Evolutionary conservation across 352 stramenopile species (phyloP).

Genomic region (Discostella stelligera): DNA sequence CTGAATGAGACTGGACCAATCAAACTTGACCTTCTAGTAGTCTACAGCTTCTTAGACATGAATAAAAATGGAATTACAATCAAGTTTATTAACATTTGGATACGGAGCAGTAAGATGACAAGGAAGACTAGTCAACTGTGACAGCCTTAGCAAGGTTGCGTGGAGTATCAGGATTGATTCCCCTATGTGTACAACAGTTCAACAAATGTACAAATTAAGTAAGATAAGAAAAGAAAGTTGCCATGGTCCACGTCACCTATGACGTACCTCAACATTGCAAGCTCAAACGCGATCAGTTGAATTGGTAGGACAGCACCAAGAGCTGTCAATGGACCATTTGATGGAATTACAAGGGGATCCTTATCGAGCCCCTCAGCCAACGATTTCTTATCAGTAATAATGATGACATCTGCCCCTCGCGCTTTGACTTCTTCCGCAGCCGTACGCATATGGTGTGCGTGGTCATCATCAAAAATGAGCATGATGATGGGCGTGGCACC

Average conservation of each 20-base stretch:
- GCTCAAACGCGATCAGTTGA: slow-evolving; percentile 95
- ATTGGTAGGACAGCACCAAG: slow-evolving; percentile 92
- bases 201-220: slow-evolving; percentile 6
- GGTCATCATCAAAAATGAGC: slow-evolving; percentile 87
- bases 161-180: slow-evolving; percentile 95
- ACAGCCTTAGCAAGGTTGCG: slow-evolving; percentile 97
- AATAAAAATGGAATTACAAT: background rate
- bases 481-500: slow-evolving; percentile 92
- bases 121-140: slow-evolving; percentile 90
- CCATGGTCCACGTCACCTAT: background rate
- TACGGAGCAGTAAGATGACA: background rate
- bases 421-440: slow-evolving; percentile 93
- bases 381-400: slow-evolving; percentile 94
- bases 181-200: slow-evolving; percentile 40
- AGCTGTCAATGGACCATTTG: slow-evolving; percentile 92
- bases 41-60: background rate
- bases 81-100: background rate
- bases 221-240: slow-evolving; percentile 9
- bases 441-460: slow-evolving; percentile 91
- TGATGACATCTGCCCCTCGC: slow-evolving; percentile 92
- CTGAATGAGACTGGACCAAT: too few relatives aligned
- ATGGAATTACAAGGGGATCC: slow-evolving; percentile 93
- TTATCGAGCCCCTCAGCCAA: slow-evolving; percentile 90
- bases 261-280: slow-evolving; percentile 84
- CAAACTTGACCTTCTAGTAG: too few relatives aligned